These are phyloP conservation scores for Globisporangium spinosum DNA, from an alignment of 352 stramenopile genomes.

Conservation along the genomic window DNA sequence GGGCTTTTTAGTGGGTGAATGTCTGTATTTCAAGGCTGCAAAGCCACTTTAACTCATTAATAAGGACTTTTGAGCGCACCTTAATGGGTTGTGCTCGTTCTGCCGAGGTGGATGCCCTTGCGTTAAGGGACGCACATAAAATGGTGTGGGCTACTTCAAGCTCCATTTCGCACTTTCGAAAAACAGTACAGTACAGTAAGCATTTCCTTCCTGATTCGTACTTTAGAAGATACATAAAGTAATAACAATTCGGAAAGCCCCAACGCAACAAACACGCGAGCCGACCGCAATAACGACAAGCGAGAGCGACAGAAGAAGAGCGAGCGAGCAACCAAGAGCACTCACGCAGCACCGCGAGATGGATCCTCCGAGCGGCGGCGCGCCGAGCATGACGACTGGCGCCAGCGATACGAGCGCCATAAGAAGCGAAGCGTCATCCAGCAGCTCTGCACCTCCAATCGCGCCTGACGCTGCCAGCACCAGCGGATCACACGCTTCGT, in stretches of 20 bases:
- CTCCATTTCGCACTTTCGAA: background rate
- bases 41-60: background rate
- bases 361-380: constrained; percentile 7
- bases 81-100: background rate
- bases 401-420: constrained; percentile 10
- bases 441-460: background rate
- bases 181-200: background rate
- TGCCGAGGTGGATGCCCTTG: background rate
- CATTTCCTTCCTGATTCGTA: background rate
- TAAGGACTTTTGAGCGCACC: background rate
- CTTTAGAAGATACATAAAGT: constrained; percentile 1
- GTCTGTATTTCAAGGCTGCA: background rate
- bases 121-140: constrained; percentile 1
- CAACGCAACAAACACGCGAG: background rate
- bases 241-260: background rate
- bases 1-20: background rate
- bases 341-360: background rate
- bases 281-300: background rate
- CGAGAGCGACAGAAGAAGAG: background rate
- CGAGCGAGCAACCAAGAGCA: background rate
- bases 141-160: constrained; percentile 12
- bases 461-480: background rate
- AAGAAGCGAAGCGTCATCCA: background rate
- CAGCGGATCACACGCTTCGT: constrained; percentile 4
- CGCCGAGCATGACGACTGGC: background rate